Evolutionary conservation across 1,284 basidiomycete species (phyloP), one percentile per base, ranked within the genome.

Genomic region (Boletus semigastroideus): DNA sequence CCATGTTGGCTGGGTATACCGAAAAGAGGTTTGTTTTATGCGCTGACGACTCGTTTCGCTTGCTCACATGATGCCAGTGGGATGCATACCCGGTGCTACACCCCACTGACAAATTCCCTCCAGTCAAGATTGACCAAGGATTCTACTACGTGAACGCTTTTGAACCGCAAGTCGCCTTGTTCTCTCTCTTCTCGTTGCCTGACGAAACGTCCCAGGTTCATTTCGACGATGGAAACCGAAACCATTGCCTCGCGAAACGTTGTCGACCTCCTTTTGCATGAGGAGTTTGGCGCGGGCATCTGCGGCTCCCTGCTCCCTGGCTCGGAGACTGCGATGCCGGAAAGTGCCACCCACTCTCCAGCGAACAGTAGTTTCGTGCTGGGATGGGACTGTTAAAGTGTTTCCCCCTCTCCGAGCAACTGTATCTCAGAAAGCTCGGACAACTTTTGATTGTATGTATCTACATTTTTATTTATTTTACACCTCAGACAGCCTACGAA

Each of bases 181-280:
- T 27, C 22, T 48, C 27, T 38, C 54, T 40, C 51, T 48, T 42
- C 56, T 42, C 22, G 38, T 33, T 41, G 16, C 19, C 31, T 53
- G 39, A 62, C 27, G 13, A 27, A 33, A 16, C 30, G 6, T 12
- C 20, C 20, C 14, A 89, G 88, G 38, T 78, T 90, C 61, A 87
- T 91, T 42, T 88, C 85, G 13, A 89, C 88, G 10, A 95, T 97
- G 94, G 94, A 98, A 71, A 96, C 94, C 0, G 86, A 92, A 69
- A 94, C 91, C 0, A 72, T 97, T 37, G 79, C 90, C 0, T 83
- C 90, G 0, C 83, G 92, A 36, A 96, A 97, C 65, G 78, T 87
- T 25, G 90, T 92, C 44, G 90, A 92, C 56, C 73, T 90, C 22
- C 75, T 92, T 20, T 74, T 92, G 14, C 74, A 80, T 22, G 84